Evolutionary conservation across 2,329 filamentous ascomycete genomes (phyloP).

Genomic region (Thelonectria blattea): DNA sequence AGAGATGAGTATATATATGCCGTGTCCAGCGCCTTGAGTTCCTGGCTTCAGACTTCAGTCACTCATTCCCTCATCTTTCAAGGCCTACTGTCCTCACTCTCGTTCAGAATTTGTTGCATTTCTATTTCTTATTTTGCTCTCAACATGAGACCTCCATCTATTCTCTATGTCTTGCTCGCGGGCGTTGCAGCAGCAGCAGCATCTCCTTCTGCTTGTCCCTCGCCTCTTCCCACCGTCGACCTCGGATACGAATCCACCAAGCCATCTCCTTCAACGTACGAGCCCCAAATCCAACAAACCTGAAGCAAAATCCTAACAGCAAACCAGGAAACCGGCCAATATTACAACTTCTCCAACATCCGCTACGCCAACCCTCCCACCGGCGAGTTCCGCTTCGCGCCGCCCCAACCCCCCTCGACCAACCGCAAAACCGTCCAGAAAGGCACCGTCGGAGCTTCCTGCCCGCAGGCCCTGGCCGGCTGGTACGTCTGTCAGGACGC

Average conservation of each 20-base stretch:
- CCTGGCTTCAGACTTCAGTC: no score
- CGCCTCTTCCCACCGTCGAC: background rate
- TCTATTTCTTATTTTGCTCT: no score
- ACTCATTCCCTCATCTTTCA: no score
- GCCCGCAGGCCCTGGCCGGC: background rate
- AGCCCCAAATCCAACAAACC: background rate
- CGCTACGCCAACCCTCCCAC: background rate
- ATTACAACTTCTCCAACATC: slow-evolving; percentile 2
- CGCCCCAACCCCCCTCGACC: background rate
- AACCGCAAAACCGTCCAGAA: background rate
- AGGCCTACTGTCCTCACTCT: no score
- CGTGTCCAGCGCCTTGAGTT: no score
- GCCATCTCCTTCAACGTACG: slow-evolving; percentile 6
- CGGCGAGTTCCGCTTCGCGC: background rate
- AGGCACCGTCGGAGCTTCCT: background rate
- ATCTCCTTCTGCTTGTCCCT: background rate
- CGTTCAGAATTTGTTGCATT: no score
- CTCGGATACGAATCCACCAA: slow-evolving; percentile 5
- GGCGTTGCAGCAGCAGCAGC: background rate
- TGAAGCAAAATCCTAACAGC: no score
- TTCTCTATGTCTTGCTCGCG: background rate
- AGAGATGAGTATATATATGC: no score
- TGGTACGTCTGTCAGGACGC: background rate
- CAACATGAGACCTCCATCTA: background rate
- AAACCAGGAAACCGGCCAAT: background rate